Evolutionary conservation across 75 land plant species (phyloP).

Genomic region (Azolla pinnata): DNA sequence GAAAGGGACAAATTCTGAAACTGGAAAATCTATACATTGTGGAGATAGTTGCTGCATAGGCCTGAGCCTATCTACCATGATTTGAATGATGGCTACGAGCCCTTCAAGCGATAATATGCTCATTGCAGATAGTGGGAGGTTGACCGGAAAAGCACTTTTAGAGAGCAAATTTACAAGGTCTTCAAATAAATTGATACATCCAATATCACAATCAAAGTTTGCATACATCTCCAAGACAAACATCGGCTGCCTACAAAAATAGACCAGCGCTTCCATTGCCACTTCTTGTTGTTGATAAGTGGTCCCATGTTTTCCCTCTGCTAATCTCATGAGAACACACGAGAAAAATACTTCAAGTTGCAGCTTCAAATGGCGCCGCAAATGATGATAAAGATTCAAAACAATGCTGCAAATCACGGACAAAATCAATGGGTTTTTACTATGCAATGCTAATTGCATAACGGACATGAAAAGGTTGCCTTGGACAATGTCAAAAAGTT

Average conservation of each 20-base stretch:
- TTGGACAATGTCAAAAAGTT: slow-evolving; percentile 23
- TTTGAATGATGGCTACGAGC: slow-evolving; percentile 25
- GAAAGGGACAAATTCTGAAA: slow-evolving; percentile 71
- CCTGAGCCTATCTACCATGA: slow-evolving; percentile 36
- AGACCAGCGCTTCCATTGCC: slow-evolving; percentile 17
- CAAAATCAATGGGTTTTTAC: slow-evolving; percentile 69
- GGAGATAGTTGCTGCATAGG: slow-evolving; percentile 35
- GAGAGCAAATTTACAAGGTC: slow-evolving; percentile 12
- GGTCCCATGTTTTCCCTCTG: slow-evolving; percentile 12
- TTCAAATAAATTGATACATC: slow-evolving; percentile 4
- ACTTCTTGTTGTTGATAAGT: slow-evolving; percentile 20
- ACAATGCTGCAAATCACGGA: too few species aligned
- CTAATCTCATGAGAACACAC: slow-evolving; percentile 10
- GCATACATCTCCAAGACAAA: slow-evolving; percentile 19
- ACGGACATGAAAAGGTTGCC: not conserved
- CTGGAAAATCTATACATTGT: slow-evolving; percentile 19
- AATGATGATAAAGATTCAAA: slow-evolving; percentile 78
- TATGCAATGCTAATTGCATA: slow-evolving; percentile 10
- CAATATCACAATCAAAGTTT: slow-evolving; percentile 16
- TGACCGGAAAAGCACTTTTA: slow-evolving; percentile 19
- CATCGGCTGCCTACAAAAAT: slow-evolving; percentile 13
- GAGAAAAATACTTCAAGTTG: slow-evolving; percentile 12
- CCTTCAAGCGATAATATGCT: slow-evolving; percentile 93
- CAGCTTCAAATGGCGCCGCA: slow-evolving; percentile 23
- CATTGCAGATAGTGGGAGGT: slow-evolving; percentile 55